Percentiles rank a stretch among this genome's conserved stretches.
These are phyloP conservation scores for Trichophyton schoenleinii DNA, from an alignment of 2,329 filamentous ascomycete genomes.

Conservation along the genomic window DNA sequence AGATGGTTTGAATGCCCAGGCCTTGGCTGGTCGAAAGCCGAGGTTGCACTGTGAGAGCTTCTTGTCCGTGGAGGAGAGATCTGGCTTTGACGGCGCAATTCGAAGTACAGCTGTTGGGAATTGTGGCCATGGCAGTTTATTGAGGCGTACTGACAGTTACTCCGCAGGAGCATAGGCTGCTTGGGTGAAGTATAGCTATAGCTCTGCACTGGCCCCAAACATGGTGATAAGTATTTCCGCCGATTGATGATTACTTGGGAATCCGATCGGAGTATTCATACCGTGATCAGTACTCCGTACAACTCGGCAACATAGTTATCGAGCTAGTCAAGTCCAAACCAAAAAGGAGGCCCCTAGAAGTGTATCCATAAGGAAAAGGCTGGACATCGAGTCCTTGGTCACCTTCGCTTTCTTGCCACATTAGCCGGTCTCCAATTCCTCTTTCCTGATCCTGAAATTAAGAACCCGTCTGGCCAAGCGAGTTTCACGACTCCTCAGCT, in stretches of 20 bases:
- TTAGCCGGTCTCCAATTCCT: not conserved
- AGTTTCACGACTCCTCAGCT: no score
- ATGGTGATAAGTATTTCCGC: not conserved
- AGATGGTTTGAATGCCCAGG: not conserved
- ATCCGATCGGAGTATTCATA: not conserved
- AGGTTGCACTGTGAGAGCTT: not conserved
- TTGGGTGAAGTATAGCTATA: not conserved
- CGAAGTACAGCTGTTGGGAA: not conserved
- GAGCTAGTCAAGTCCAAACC: not conserved
- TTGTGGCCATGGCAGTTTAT: not conserved
- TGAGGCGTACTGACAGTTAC: not conserved
- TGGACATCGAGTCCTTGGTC: not conserved
- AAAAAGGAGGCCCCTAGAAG: no score
- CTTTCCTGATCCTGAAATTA: not conserved
- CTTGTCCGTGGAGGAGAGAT: not conserved
- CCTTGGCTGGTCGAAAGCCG: not conserved
- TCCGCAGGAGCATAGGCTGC: not conserved
- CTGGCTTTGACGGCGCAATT: not conserved
- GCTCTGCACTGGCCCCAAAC: not conserved
- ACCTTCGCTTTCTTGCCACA: not conserved
- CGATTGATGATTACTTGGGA: not conserved
- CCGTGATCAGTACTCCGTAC: not conserved
- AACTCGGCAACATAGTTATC: not conserved
- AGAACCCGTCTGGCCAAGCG: not conserved
- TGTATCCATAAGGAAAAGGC: not conserved